These are phyloP conservation scores for Ambrosia trifida DNA, from an alignment of 129 eudicot species.

Conservation along the genomic window DNA sequence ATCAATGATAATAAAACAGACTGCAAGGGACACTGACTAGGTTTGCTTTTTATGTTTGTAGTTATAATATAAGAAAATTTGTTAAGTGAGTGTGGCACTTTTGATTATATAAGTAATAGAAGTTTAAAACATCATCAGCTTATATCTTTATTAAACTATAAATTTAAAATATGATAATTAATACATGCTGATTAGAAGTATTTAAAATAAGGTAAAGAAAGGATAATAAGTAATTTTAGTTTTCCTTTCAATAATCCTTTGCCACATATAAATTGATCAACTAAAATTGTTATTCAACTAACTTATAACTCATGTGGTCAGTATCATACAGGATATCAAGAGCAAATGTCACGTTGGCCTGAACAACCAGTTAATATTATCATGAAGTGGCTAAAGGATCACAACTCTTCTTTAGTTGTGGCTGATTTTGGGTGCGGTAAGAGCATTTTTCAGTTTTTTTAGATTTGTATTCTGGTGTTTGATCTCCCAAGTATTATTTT, in stretches of 20 bases:
- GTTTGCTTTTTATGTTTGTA: neutral
- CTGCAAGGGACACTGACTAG: neutral
- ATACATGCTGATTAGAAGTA: no score
- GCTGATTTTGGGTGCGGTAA: slow-evolving; percentile 98
- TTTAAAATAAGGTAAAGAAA: no score
- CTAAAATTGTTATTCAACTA: slow-evolving; percentile 10
- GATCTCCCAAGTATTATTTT: slow-evolving; percentile 2
- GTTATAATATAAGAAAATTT: neutral
- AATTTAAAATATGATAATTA: no score
- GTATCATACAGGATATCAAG: slow-evolving; percentile 99
- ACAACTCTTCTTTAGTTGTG: slow-evolving; percentile 66
- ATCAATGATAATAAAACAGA: neutral
- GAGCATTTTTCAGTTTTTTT: slow-evolving; percentile 21
- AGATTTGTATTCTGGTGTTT: slow-evolving; percentile 13
- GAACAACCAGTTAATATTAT: slow-evolving; percentile 82
- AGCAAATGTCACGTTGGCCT: slow-evolving; percentile 98
- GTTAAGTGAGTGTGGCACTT: neutral
- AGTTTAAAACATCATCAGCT: neutral
- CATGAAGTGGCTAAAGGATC: slow-evolving; percentile 84
- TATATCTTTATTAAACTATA: no score
- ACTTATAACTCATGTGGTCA: slow-evolving; percentile 41
- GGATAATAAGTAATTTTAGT: no score
- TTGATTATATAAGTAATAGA: neutral
- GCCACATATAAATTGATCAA: no score
- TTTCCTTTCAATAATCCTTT: no score